These are phyloP conservation scores for Cordyceps tenuipes DNA, from an alignment of 2,329 filamentous ascomycete species.

Conservation along the genomic window DNA sequence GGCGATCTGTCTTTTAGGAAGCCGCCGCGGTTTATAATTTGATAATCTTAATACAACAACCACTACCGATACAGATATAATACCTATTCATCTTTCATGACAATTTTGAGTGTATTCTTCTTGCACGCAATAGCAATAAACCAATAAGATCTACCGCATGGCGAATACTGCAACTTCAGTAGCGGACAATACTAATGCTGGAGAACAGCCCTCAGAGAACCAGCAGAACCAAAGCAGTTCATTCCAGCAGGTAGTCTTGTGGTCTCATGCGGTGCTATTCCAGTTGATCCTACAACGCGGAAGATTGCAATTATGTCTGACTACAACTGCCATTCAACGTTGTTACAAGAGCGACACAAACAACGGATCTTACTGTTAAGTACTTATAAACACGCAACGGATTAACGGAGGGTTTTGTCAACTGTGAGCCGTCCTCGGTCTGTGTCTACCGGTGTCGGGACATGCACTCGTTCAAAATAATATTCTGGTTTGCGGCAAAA, in stretches of 20 bases:
- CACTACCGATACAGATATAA: no score
- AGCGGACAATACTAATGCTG: neutral
- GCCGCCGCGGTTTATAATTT: no score
- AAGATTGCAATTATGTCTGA: slow-evolving; percentile 37
- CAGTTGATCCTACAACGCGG: slow-evolving; percentile 28
- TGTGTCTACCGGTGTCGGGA: slow-evolving; percentile 28
- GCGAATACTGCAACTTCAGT: neutral
- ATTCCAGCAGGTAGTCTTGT: slow-evolving; percentile 33
- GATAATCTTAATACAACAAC: no score
- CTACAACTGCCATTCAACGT: slow-evolving; percentile 31
- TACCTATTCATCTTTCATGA: no score
- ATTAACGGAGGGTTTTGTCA: no score
- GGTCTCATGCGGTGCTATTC: slow-evolving; percentile 40
- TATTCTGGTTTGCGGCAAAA: slow-evolving; percentile 30
- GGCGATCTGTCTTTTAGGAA: no score
- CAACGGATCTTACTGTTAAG: no score
- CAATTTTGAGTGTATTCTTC: no score
- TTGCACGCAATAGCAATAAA: no score
- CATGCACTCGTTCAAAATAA: slow-evolving; percentile 29
- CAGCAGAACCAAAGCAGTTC: slow-evolving; percentile 19
- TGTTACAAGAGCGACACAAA: slow-evolving; percentile 34
- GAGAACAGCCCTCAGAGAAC: neutral
- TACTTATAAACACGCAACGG: no score
- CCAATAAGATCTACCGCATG: neutral
- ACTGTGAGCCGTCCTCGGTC: slow-evolving; percentile 29